phyloP scores from a whole-genome alignment of 1,284 basidiomycete genomes.

The Garcileccinum viscosum region DNA sequence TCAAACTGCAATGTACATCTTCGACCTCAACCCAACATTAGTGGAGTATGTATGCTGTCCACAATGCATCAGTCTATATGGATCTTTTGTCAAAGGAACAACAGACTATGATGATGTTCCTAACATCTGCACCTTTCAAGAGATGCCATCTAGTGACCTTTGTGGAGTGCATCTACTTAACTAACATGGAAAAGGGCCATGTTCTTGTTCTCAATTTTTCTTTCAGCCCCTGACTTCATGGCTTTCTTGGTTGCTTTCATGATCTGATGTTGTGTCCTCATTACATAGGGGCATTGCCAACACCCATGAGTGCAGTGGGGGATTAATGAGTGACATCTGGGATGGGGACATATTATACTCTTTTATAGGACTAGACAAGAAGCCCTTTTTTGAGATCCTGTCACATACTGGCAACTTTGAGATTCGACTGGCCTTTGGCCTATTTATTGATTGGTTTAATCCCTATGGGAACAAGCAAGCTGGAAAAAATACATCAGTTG shows the following conservation, averaged over 20 bases:
- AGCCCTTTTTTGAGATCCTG: background rate
- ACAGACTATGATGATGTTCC: background rate
- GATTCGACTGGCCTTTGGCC: background rate
- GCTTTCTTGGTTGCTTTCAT: background rate
- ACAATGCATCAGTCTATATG: background rate
- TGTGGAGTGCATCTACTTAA: background rate
- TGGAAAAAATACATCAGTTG: background rate
- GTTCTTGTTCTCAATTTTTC: background rate
- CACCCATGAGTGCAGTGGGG: background rate
- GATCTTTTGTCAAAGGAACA: background rate
- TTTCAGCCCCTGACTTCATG: background rate
- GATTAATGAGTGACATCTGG: background rate
- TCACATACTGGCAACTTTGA: background rate
- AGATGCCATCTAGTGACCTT: background rate
- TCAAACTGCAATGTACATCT: background rate
- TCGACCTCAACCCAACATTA: background rate
- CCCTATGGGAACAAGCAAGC: background rate
- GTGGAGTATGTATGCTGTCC: background rate
- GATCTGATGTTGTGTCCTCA: background rate
- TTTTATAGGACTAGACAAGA: background rate
- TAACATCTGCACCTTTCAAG: background rate
- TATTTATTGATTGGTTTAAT: background rate
- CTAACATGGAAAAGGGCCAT: background rate
- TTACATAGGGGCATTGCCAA: background rate
- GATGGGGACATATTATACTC: background rate